Evolutionary conservation across 2,329 filamentous ascomycete species (phyloP), one percentile per base, ranked within the genome.

Genomic region (Acarospora socialis): DNA sequence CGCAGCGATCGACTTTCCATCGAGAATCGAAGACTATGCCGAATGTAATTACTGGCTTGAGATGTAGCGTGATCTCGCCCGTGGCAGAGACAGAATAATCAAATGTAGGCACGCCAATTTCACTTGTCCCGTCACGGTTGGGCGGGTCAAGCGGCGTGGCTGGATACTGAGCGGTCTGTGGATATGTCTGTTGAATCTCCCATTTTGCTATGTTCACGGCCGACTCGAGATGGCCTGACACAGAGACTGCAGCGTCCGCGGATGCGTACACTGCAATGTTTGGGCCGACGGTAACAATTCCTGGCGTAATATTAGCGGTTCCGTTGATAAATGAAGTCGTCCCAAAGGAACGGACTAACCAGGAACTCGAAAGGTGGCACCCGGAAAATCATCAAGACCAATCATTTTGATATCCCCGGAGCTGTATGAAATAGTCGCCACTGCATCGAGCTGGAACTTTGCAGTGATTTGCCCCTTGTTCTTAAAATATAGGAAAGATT

Each of bases 221-320:
- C 7, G 32, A 30, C 18, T 36, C 35, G n/a, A 37, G 6, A 12
- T 37, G 16, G 12, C 17, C 39, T 8, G 35, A 34, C 3, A 42
- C 15, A 1, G 34, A 38, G 4, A 42, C 4, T 14, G 5, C 12
- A 9, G 30, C 30, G 7, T 34, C 24, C 16, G 40, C 35, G 6
- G 20, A 7, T 3, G 26, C 39, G 15, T 18, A 28, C 8, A 42
- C 10, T 19, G 32, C 27, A 9, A 42, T 6, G 3, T 14, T 33
- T 12, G 52, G 52, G 1, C 52, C 47, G n/a, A 55, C 40, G 10
- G 47, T 52, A 4, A 43, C 37, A 19, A 55, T 48, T 2, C 45
- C 46, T n/a, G n/a, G n/a, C n/a, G n/a, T n/a, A n/a, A n/a, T n/a
- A n/a, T n/a, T n/a, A n/a, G n/a, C n/a, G n/a, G n/a, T n/a, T n/a